phyloP scores from a whole-genome alignment of 495 filamentous ascomycete genomes.

The Thozetella sp. region DNA sequence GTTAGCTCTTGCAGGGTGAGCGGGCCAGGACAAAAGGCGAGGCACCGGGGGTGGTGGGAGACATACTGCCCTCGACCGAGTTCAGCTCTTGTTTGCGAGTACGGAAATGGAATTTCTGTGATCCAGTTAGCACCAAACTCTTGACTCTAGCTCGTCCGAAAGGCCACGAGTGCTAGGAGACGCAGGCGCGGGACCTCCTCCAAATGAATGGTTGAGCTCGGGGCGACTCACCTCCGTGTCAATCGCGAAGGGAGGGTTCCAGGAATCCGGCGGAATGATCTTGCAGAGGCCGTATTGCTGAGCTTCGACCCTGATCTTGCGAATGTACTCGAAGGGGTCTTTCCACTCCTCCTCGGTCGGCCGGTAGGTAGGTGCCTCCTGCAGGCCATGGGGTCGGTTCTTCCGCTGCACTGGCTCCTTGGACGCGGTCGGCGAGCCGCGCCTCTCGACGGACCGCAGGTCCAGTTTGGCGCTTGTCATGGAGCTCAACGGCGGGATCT shows the following conservation, averaged over 20 bases:
- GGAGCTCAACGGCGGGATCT: slow-evolving; percentile 50
- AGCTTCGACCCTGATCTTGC: slow-evolving; percentile 84
- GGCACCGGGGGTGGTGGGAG: too few relatives aligned
- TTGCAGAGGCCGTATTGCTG: slow-evolving; percentile 88
- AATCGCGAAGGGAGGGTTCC: slow-evolving; percentile 94
- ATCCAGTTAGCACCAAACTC: slow-evolving; percentile 11
- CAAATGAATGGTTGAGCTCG: not conserved
- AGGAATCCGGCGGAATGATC: slow-evolving; percentile 89
- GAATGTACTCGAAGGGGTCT: slow-evolving; percentile 90
- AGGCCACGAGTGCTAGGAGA: not conserved
- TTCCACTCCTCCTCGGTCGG: slow-evolving; percentile 94
- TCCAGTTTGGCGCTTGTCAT: slow-evolving; percentile 69
- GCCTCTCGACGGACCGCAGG: slow-evolving; percentile 86
- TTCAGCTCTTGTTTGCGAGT: slow-evolving; percentile 97
- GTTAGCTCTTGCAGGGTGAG: slow-evolving; percentile 6
- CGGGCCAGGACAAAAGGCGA: slow-evolving; percentile 17
- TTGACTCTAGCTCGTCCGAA: not conserved
- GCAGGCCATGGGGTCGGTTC: slow-evolving; percentile 77
- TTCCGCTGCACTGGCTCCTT: slow-evolving; percentile 75
- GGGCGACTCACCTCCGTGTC: slow-evolving; percentile 83
- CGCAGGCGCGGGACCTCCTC: not conserved
- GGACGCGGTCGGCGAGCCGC: slow-evolving; percentile 73
- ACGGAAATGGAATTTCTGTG: slow-evolving; percentile 91
- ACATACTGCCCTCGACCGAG: slow-evolving; percentile 96
- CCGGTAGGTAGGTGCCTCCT: slow-evolving; percentile 89